Conservation (phyloP, 345 rosid genomes). For the Trapa bicornis region DNA sequence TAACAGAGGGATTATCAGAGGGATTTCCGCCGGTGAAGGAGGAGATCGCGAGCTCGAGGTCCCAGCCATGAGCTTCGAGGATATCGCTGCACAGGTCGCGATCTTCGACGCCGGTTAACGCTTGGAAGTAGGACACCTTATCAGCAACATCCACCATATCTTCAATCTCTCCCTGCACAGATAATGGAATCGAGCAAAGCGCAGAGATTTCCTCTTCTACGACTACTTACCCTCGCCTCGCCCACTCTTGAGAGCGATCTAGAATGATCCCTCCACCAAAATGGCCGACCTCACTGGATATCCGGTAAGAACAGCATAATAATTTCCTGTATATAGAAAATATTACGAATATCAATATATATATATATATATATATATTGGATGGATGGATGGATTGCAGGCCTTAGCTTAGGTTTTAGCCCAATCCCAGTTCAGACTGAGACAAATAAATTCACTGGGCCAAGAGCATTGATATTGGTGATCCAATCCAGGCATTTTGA, state of each 20-base stretch:
- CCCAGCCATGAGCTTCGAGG: conserved; percentile 95
- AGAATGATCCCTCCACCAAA: neutral
- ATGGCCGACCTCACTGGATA: no score
- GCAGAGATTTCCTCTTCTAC: neutral
- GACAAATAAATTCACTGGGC: no score
- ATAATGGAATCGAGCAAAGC: neutral
- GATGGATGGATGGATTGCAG: no score
- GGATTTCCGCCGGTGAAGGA: conserved; percentile 38
- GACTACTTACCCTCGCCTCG: no score
- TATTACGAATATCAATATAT: no score
- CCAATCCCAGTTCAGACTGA: no score
- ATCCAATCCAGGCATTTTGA: no score
- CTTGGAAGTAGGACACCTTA: conserved; percentile 83
- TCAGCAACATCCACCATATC: conserved; percentile 74
- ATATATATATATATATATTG: no score
- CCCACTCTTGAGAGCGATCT: neutral
- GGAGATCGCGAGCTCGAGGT: conserved; percentile 94
- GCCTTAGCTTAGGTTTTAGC: no score
- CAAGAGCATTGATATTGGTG: no score
- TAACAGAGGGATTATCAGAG: conserved; percentile 9
- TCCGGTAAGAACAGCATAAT: no score
- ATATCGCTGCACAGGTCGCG: conserved; percentile 84
- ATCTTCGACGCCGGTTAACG: conserved; percentile 88
- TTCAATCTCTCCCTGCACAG: neutral
- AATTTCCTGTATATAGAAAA: no score